Percentiles rank a stretch among this genome's conserved stretches.
Conservation (phyloP, 441 rosid species). For the Bruguiera hainesii region DNA sequence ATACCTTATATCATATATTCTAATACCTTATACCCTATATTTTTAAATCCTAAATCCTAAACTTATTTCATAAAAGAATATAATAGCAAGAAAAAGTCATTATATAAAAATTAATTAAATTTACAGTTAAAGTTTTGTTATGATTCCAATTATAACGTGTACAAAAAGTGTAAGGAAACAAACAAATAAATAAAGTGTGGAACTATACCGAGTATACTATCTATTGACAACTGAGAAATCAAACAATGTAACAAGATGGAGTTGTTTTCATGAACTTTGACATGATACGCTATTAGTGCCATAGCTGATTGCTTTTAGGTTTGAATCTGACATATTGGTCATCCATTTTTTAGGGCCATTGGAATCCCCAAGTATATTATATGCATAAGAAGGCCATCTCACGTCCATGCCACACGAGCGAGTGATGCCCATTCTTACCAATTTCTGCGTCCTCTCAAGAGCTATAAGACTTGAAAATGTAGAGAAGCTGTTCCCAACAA, state of each 20-base stretch:
- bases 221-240: background rate
- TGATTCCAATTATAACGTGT: too few species aligned
- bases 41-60: too few species aligned
- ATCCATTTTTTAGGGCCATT: constrained; percentile 73
- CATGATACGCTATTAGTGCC: constrained; percentile 72
- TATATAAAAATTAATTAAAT: too few species aligned
- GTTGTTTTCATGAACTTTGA: constrained; percentile 24
- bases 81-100: too few species aligned
- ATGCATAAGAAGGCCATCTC: constrained; percentile 87
- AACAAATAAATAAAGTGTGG: too few species aligned
- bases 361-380: constrained; percentile 65
- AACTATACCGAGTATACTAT: background rate
- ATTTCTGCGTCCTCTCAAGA: constrained; percentile 85
- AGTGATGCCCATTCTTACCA: constrained; percentile 49
- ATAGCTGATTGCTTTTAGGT: constrained; percentile 76
- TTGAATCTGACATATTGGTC: constrained; percentile 78
- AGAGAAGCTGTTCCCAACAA: constrained; percentile 90
- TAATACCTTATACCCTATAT: too few species aligned
- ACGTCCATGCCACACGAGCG: constrained; percentile 47
- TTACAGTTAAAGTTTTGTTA: too few species aligned
- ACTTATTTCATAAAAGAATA: too few species aligned
- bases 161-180: too few species aligned
- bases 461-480: constrained; percentile 91
- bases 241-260: background rate
- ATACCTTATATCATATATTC: too few species aligned